A percentile compares a stretch with the other conserved stretches of the same genome.
Evolutionary conservation across 2,329 filamentous ascomycete species (phyloP).

Genomic region (Claviceps paspali): DNA sequence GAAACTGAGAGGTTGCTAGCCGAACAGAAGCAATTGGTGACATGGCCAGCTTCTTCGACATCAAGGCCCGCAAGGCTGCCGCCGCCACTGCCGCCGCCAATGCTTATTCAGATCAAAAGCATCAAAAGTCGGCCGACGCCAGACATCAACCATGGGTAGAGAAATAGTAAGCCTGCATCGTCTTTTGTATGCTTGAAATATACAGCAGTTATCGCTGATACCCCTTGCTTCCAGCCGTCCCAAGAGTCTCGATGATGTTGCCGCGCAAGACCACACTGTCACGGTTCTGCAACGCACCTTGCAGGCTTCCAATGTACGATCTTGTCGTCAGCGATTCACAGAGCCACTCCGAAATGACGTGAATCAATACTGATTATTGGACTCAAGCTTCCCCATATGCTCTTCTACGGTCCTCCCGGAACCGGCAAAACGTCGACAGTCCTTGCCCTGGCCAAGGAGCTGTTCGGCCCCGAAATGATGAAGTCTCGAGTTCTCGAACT

Average conservation of each 20-base stretch:
- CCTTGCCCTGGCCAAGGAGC: slow-evolving; percentile 88
- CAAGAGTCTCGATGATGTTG: slow-evolving; percentile 85
- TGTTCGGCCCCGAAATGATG: slow-evolving; percentile 90
- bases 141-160: slow-evolving; percentile 86
- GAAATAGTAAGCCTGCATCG: slow-evolving; percentile 63
- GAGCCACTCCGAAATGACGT: too few relatives aligned
- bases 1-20: neutral
- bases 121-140: slow-evolving; percentile 44
- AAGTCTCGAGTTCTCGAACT: slow-evolving; percentile 93
- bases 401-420: slow-evolving; percentile 95
- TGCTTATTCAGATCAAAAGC: slow-evolving; percentile 47
- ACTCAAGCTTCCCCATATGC: slow-evolving; percentile 78
- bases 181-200: neutral
- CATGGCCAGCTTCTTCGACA: slow-evolving; percentile 90
- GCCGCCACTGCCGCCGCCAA: slow-evolving; percentile 55
- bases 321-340: neutral
- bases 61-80: slow-evolving; percentile 77
- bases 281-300: slow-evolving; percentile 83
- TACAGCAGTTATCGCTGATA: neutral
- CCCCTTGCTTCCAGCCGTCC: slow-evolving; percentile 49
- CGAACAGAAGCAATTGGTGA: neutral
- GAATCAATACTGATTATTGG: slow-evolving; percentile 1
- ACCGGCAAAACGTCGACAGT: slow-evolving; percentile 98
- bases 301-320: slow-evolving; percentile 72
- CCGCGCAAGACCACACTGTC: slow-evolving; percentile 93